Percentiles rank a stretch among this genome's conserved stretches.
Conservation (phyloP, 108 stramenopile genomes). For the Tribonema minus region DNA sequence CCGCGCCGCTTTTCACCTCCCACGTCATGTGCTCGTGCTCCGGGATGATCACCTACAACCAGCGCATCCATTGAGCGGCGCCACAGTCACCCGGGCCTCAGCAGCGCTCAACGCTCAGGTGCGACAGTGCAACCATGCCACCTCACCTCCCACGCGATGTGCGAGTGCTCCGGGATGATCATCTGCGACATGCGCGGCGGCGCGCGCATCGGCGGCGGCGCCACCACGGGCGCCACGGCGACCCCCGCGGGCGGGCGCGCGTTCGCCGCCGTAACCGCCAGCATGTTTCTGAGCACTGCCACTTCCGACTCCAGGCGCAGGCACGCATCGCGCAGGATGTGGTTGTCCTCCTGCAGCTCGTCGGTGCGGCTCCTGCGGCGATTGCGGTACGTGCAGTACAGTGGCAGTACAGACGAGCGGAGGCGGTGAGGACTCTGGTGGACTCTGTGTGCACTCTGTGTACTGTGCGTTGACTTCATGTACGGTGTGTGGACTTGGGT, state of each 20-base stretch:
- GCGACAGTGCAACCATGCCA: no score
- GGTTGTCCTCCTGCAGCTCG: constrained; percentile 34
- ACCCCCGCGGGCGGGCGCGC: not conserved
- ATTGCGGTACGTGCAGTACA: no score
- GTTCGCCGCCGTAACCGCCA: constrained; percentile 9
- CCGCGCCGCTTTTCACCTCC: no score
- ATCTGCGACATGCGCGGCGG: constrained; percentile 29
- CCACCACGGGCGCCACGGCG: not conserved
- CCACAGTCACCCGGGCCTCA: no score
- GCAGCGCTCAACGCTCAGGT: no score
- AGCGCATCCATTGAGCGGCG: no score
- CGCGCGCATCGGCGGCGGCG: not conserved
- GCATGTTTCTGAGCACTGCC: constrained; percentile 21
- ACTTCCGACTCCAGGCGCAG: constrained; percentile 44
- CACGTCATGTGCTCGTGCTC: not conserved
- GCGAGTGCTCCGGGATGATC: not conserved
- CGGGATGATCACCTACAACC: constrained; percentile 10
- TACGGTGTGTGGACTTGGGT: no score
- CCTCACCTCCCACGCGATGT: not conserved
- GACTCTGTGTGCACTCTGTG: no score
- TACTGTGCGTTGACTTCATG: not conserved
- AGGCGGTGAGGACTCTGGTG: not conserved
- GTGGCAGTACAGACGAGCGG: not conserved
- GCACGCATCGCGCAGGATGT: constrained; percentile 40
- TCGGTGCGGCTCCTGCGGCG: not conserved